Evolutionary conservation across 148 eudicot species (phyloP).

Genomic region (Cornus florida): DNA sequence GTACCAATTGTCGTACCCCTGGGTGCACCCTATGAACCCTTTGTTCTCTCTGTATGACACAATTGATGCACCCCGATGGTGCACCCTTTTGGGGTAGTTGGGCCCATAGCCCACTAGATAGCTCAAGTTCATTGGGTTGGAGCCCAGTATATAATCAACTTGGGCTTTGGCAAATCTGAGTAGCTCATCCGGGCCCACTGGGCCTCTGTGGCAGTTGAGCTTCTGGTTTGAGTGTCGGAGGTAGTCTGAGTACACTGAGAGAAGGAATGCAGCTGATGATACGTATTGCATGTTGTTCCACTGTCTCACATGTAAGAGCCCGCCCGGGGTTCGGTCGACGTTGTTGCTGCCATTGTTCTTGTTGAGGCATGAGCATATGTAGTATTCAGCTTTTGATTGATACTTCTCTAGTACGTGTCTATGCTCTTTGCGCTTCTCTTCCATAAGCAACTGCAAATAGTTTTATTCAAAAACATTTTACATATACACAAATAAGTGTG

Average conservation of each 20-base stretch:
- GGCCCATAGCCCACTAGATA: conserved; percentile 80
- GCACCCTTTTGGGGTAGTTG: conserved; percentile 61
- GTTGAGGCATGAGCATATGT: conserved; percentile 67
- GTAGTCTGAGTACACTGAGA: conserved; percentile 59
- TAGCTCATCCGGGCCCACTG: conserved; percentile 40
- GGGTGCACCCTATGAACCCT: conserved; percentile 88
- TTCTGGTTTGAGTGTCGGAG: conserved; percentile 35
- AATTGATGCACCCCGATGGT: conserved; percentile 87
- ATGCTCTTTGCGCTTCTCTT: conserved; percentile 45
- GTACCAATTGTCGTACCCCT: conserved; percentile 86
- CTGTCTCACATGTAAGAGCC: conserved; percentile 65
- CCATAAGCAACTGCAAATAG: conserved; percentile 42
- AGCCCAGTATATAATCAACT: conserved; percentile 76
- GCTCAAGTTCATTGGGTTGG: conserved; percentile 73
- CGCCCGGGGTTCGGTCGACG: conserved; percentile 74
- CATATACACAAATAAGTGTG: too few relatives aligned
- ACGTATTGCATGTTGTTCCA: conserved; percentile 99
- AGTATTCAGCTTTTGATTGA: conserved; percentile 60
- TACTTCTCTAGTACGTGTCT: conserved; percentile 37
- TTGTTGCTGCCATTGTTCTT: conserved; percentile 55
- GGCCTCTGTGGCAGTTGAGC: conserved; percentile 38
- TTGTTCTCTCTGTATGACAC: conserved; percentile 63
- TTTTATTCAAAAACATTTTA: too few relatives aligned
- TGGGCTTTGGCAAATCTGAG: conserved; percentile 57
- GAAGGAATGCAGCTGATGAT: conserved; percentile 56